Percentiles rank a stretch among this genome's conserved stretches.
Evolutionary conservation across 2,329 filamentous ascomycete species (phyloP).

Genomic region (Zymoseptoria brevis): DNA sequence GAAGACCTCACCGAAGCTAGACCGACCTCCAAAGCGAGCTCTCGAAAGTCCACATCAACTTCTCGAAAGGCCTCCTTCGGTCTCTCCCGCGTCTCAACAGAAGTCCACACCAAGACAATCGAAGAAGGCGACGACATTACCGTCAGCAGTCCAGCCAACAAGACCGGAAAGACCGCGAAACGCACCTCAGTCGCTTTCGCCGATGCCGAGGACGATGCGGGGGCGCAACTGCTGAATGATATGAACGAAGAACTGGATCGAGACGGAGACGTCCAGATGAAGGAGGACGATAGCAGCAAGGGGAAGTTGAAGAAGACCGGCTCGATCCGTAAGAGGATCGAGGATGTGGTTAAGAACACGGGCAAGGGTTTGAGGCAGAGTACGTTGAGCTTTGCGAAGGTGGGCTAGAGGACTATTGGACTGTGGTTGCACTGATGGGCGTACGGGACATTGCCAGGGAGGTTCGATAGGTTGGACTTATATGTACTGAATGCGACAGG

Average conservation of each 20-base stretch:
- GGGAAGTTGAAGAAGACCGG: constrained; percentile 3
- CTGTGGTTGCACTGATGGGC: too few species aligned
- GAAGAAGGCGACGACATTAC: constrained; percentile 6
- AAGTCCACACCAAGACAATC: background rate
- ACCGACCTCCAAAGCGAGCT: constrained; percentile 8
- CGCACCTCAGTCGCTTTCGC: background rate
- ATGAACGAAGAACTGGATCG: background rate
- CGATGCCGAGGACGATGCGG: background rate
- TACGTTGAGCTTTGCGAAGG: constrained; percentile 10
- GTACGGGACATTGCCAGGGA: too few species aligned
- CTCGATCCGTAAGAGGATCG: constrained; percentile 10
- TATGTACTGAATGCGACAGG: too few species aligned
- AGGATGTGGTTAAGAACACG: constrained; percentile 7
- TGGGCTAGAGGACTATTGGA: background rate
- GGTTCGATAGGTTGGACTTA: too few species aligned
- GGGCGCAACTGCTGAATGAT: background rate
- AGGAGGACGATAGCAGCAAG: constrained; percentile 1
- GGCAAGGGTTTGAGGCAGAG: constrained; percentile 9
- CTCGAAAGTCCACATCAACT: constrained; percentile 12
- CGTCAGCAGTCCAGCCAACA: constrained; percentile 1
- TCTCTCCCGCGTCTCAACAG: constrained; percentile 6
- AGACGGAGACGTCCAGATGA: background rate
- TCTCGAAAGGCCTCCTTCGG: constrained; percentile 11
- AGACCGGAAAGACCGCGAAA: background rate
- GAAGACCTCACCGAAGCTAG: constrained; percentile 11